These are phyloP conservation scores for Populus pruinosa DNA, from an alignment of 345 rosid genomes.

Conservation along the genomic window DNA sequence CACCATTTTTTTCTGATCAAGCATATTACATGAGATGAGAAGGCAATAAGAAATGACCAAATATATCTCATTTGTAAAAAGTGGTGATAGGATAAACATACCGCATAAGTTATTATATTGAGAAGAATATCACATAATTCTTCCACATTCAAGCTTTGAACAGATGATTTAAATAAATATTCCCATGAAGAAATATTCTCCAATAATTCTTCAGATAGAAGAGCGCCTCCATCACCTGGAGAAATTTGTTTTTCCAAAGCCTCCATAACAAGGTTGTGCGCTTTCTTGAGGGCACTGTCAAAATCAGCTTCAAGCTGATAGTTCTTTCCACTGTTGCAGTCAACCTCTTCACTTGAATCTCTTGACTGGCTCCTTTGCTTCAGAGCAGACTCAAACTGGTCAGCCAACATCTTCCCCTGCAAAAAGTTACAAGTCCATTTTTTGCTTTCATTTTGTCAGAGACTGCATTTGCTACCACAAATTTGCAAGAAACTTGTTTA, in stretches of 20 bases:
- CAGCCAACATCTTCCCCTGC: conserved; percentile 63
- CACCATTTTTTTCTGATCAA: conserved; percentile 53
- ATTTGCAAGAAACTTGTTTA: not conserved
- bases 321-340: conserved; percentile 12
- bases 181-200: conserved; percentile 64
- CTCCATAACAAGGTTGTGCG: conserved; percentile 37
- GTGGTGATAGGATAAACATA: conserved; percentile 33
- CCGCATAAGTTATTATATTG: conserved; percentile 45
- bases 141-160: conserved; percentile 44
- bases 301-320: conserved; percentile 36
- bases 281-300: conserved; percentile 34
- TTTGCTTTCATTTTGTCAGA: not conserved
- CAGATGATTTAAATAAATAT: conserved; percentile 45
- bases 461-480: not conserved
- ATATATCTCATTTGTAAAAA: not conserved
- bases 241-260: conserved; percentile 45
- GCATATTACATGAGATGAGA: conserved; percentile 22
- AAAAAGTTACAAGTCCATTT: not conserved
- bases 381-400: conserved; percentile 35
- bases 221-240: conserved; percentile 22
- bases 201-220: conserved; percentile 36
- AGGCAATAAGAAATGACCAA: conserved; percentile 12
- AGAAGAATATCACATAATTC: conserved; percentile 46
- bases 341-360: conserved; percentile 4
- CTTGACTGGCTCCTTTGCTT: conserved; percentile 20